These are phyloP conservation scores for Ambrosia trifida DNA, from an alignment of 129 eudicot genomes.

Conservation along the genomic window DNA sequence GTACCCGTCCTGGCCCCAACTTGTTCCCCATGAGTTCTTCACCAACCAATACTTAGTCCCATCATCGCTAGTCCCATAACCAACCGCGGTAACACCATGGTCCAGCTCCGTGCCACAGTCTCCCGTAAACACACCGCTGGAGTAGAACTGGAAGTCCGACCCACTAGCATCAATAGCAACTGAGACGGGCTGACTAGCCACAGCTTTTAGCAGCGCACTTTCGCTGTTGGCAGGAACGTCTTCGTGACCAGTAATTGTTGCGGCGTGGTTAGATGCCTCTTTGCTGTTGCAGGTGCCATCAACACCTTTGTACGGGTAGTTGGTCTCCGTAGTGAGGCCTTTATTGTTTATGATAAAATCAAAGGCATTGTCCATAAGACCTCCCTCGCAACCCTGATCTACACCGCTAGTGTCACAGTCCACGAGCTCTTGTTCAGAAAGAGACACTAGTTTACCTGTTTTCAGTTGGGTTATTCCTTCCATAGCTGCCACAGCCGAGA, in stretches of 20 bases:
- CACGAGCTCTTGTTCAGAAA: conserved; percentile 2
- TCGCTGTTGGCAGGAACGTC: conserved; percentile 7
- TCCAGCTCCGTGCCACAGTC: conserved; percentile 30
- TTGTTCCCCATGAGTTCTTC: conserved; percentile 10
- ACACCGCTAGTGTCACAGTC: conserved; percentile 3
- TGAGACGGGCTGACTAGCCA: background rate
- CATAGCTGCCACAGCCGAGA: background rate
- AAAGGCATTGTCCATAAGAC: background rate
- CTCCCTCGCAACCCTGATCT: background rate
- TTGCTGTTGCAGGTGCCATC: background rate
- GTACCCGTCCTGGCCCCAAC: background rate
- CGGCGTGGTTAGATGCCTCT: background rate
- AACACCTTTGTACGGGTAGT: background rate
- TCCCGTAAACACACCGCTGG: conserved; percentile 26
- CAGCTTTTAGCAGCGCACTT: background rate
- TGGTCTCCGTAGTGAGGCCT: background rate
- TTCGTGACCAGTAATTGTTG: background rate
- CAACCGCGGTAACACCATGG: conserved; percentile 30
- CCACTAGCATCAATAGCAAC: conserved; percentile 14
- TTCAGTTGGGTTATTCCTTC: conserved; percentile 2
- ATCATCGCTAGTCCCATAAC: conserved; percentile 17
- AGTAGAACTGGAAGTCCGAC: conserved; percentile 25
- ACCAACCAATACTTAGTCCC: conserved; percentile 30
- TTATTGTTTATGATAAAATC: background rate
- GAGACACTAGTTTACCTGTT: background rate